Conservation (phyloP, 2,329 filamentous ascomycete species). For the Fusarium austroafricanum region DNA sequence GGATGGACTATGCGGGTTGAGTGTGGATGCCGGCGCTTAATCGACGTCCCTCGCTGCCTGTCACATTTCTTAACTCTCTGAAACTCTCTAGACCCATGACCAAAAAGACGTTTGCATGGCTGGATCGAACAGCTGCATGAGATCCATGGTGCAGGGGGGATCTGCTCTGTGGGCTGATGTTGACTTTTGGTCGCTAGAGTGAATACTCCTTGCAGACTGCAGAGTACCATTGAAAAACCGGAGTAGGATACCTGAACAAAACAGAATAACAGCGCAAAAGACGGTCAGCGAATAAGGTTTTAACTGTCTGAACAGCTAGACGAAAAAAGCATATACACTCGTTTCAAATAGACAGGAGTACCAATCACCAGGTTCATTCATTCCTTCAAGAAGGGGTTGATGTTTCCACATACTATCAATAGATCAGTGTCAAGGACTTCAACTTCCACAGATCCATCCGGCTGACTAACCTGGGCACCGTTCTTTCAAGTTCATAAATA, state of each 20-base stretch:
- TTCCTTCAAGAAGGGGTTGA: background rate
- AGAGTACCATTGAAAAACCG: background rate
- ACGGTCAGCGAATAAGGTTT: constrained; percentile 23
- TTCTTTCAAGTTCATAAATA: background rate
- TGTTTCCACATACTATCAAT: background rate
- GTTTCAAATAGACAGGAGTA: background rate
- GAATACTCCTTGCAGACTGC: constrained; percentile 3
- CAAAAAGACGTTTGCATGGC: constrained; percentile 28
- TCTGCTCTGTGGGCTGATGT: constrained; percentile 24
- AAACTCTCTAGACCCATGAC: constrained; percentile 23
- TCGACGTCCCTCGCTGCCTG: constrained; percentile 36
- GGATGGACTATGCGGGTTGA: constrained; percentile 38
- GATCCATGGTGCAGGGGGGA: constrained; percentile 28
- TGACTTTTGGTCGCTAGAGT: constrained; percentile 19
- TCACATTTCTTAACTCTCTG: constrained; percentile 27
- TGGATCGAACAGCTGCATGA: constrained; percentile 35
- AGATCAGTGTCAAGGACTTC: background rate
- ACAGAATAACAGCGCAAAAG: constrained; percentile 21
- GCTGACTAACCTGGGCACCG: background rate
- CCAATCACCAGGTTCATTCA: background rate
- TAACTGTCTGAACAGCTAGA: background rate
- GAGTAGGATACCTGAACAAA: background rate
- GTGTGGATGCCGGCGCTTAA: constrained; percentile 46
- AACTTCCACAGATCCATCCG: background rate
- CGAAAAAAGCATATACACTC: background rate